These are phyloP conservation scores for Fusarium denticulatum DNA, from an alignment of 2,329 filamentous ascomycete genomes.

Conservation along the genomic window DNA sequence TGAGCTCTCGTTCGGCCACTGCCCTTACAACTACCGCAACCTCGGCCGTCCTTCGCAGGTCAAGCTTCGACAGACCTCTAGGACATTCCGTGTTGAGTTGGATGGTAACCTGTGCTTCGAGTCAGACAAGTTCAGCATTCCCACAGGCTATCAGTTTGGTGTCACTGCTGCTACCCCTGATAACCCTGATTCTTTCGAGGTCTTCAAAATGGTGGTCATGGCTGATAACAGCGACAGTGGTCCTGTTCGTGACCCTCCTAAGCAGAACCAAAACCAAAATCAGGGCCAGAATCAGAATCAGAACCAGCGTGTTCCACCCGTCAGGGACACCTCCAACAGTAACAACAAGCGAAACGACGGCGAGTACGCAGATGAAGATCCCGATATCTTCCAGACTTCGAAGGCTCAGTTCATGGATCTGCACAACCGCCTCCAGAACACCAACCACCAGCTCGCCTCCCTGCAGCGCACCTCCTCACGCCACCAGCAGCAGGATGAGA, in stretches of 20 bases:
- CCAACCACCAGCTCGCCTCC: conserved; percentile 74
- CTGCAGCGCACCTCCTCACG: conserved; percentile 67
- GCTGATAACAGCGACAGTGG: conserved; percentile 57
- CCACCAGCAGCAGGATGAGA: conserved; percentile 61
- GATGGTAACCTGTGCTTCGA: conserved; percentile 87
- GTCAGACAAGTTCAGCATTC: conserved; percentile 80
- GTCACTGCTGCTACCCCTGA: conserved; percentile 89
- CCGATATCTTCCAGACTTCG: conserved; percentile 60
- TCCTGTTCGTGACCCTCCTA: conserved; percentile 42
- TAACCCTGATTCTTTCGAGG: conserved; percentile 91
- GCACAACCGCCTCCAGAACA: conserved; percentile 80
- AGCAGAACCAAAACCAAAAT: conserved; percentile 30
- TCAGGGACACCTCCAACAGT: conserved; percentile 37
- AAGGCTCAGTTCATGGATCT: conserved; percentile 81
- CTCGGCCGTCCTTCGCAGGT: conserved; percentile 84
- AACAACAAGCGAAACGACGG: conserved; percentile 48
- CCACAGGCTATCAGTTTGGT: conserved; percentile 84
- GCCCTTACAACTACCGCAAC: conserved; percentile 90
- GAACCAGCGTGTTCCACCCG: conserved; percentile 18
- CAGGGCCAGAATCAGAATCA: conserved; percentile 19
- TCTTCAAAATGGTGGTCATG: conserved; percentile 85
- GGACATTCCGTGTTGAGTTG: conserved; percentile 78
- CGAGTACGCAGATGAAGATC: conserved; percentile 58
- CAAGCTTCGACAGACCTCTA: conserved; percentile 73
- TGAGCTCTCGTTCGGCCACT: conserved; percentile 90